Conservation (phyloP, 139 green algal species). For the Volvox reticuliferus region DNA sequence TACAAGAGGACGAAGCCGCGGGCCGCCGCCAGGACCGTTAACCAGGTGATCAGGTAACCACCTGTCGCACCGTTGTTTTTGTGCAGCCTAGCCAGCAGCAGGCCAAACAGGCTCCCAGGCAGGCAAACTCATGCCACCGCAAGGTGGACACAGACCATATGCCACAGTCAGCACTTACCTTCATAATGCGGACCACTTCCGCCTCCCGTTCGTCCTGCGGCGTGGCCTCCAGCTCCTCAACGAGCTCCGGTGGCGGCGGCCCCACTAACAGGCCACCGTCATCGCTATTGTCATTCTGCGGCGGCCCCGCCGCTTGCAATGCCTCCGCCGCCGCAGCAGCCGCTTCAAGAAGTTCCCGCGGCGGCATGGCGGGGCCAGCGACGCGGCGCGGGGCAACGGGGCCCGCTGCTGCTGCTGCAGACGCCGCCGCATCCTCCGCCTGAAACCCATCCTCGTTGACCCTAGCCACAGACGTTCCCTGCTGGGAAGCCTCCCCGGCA, state of each 20-base stretch:
- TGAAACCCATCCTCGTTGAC: neutral
- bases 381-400: constrained; percentile 1
- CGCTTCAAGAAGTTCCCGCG: constrained; percentile 68
- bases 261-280: constrained; percentile 70
- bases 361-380: constrained; percentile 62
- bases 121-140: no score
- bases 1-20: no score
- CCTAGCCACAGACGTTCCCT: neutral
- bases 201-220: constrained; percentile 58
- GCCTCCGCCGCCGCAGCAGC: constrained; percentile 56
- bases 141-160: neutral
- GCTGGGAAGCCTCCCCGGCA: neutral
- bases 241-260: constrained; percentile 78
- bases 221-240: constrained; percentile 66
- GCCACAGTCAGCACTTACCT: neutral
- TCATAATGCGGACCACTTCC: constrained; percentile 51
- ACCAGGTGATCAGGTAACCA: no score
- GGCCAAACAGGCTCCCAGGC: no score
- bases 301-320: constrained; percentile 1
- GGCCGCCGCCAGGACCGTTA: no score
- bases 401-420: neutral
- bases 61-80: no score
- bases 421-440: neutral
- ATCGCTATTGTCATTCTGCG: constrained; percentile 47
- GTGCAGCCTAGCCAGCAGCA: no score